Evolutionary conservation across 805 yeast genomes (phyloP), one percentile per base, ranked within the genome.

Genomic region (Saccharomycopsis sp.): DNA sequence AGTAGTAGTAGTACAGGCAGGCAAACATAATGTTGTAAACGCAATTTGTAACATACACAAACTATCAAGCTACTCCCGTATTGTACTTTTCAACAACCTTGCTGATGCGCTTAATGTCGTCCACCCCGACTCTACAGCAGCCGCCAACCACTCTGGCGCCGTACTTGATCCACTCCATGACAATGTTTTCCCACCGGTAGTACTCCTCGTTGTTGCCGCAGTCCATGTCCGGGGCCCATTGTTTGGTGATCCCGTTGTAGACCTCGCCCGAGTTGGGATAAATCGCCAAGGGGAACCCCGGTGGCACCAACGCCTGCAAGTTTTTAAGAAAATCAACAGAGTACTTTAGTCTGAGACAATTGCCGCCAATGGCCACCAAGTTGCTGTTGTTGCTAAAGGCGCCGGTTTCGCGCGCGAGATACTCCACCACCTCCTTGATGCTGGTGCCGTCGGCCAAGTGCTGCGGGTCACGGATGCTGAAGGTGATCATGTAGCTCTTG

Each of bases 241-340:
- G 51, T 43, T 70, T 66, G 8, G 62, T 61, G 5, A 50, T 49
- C 23, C 68, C 71, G 50, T 77, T 75, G 53, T 77, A 80, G 6
- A 63, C 55, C 52, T 78, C 86, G 2, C 92, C 92, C 34, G 83
- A 74, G 57, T 84, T 84, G 7, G 94, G 94, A 55, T 82, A 83
- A 2, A 75, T 67, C 3, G 79, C 55, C 21, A 79, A 52, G 3
- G 75, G 73, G 38, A 39, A 49, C 43, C 15, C 49, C 39, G 44
- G 45, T 4, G 57, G 59, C 6, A 53, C 44, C 17, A 26, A 42
- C n/a, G 36, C 34, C 34, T 51, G 46, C 38, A 73, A 51, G 15
- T 52, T 58, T 15, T 49, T 41, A 16, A 78, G 52, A 40, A 76
- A 68, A 1, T 51, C 53, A 0, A 59, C 46, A 1, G 79, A 69